Percentiles rank a stretch among this genome's conserved stretches.
Evolutionary conservation across 306 rosid species (phyloP).

Genomic region (Chamaecrista fasciculata): DNA sequence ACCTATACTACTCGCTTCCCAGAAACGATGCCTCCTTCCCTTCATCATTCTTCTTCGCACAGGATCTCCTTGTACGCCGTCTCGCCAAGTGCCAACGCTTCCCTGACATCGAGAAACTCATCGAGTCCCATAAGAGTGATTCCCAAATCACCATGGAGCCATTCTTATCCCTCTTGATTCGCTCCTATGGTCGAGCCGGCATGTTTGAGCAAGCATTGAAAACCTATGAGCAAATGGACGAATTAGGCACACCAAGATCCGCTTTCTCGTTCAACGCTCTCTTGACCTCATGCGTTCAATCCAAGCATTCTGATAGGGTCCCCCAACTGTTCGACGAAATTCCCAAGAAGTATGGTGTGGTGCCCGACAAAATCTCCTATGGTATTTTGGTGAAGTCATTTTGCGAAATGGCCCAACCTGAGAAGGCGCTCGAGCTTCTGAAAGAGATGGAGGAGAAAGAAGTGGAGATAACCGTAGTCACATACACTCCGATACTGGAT

Average conservation of each 20-base stretch:
- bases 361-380: slow-evolving; percentile 52
- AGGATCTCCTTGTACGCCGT: slow-evolving; percentile 63
- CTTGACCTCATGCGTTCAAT: slow-evolving; percentile 42
- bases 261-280: slow-evolving; percentile 58
- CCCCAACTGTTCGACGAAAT: slow-evolving; percentile 55
- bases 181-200: slow-evolving; percentile 62
- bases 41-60: slow-evolving; percentile 52
- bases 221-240: slow-evolving; percentile 56
- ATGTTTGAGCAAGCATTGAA: slow-evolving; percentile 60
- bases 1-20: slow-evolving; percentile 57
- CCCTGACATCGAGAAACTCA: slow-evolving; percentile 49
- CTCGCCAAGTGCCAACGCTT: slow-evolving; percentile 58
- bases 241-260: slow-evolving; percentile 58
- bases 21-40: slow-evolving; percentile 49
- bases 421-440: slow-evolving; percentile 39
- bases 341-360: slow-evolving; percentile 39
- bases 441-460: slow-evolving; percentile 46
- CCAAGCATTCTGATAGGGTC: slow-evolving; percentile 41
- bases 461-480: slow-evolving; percentile 45
- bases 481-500: slow-evolving; percentile 50
- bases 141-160: slow-evolving; percentile 57
- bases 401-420: slow-evolving; percentile 42
- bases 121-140: slow-evolving; percentile 64
- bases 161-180: slow-evolving; percentile 54
- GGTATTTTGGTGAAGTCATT: slow-evolving; percentile 55